These are phyloP conservation scores for Gaeumannomyces tritici DNA, from an alignment of 2,329 filamentous ascomycete genomes.

Conservation along the genomic window DNA sequence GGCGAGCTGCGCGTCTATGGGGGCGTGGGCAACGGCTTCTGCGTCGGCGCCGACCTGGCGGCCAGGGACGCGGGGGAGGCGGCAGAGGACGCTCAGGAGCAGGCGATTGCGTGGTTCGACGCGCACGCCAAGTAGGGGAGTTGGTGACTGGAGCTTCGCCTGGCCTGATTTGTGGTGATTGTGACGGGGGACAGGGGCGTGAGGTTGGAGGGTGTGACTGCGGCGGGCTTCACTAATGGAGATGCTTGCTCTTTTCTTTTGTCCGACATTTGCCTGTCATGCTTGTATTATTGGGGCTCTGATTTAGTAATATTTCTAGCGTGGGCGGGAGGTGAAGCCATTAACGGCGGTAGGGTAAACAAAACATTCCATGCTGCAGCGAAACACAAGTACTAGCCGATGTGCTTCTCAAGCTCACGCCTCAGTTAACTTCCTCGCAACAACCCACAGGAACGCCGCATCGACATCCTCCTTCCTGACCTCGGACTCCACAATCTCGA, in stretches of 20 bases:
- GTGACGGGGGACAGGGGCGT: background rate
- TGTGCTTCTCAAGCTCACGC: background rate
- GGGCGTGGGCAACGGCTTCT: slow-evolving; percentile 31
- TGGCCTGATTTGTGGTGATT: too few relatives aligned
- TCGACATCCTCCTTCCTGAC: slow-evolving; percentile 21
- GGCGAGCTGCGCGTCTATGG: slow-evolving; percentile 28
- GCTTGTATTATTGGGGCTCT: background rate
- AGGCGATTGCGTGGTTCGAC: slow-evolving; percentile 24
- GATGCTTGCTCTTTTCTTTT: background rate
- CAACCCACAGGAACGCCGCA: slow-evolving; percentile 27
- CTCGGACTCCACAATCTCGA: slow-evolving; percentile 22
- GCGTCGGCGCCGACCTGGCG: slow-evolving; percentile 20
- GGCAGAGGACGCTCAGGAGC: slow-evolving; percentile 21
- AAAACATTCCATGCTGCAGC: too few relatives aligned
- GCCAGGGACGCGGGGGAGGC: slow-evolving; percentile 14
- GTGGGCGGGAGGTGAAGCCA: background rate
- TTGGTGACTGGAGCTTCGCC: too few relatives aligned
- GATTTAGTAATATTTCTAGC: background rate
- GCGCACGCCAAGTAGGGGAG: background rate
- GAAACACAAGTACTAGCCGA: background rate
- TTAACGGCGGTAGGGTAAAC: too few relatives aligned
- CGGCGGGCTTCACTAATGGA: background rate
- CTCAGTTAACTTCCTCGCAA: slow-evolving; percentile 19
- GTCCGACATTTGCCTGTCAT: background rate
- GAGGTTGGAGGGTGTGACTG: background rate